Evolutionary conservation across 2,329 filamentous ascomycete genomes (phyloP), one percentile per base, ranked within the genome.

Genomic region (Epichloe typhina): DNA sequence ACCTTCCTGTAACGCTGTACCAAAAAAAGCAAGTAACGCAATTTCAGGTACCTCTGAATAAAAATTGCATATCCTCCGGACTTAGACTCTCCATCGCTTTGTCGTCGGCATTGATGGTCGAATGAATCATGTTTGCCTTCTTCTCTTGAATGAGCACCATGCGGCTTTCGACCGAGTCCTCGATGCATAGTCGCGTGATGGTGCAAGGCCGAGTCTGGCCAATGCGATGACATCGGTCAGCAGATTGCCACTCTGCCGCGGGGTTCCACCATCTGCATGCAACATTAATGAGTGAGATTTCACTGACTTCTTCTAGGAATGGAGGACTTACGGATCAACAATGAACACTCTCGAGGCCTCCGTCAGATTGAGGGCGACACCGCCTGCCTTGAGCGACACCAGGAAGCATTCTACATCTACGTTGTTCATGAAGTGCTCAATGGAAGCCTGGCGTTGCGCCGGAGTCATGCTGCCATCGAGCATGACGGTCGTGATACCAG

Each of bases 171-270:
- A 98, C 91, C 1, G 88, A 95, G 64, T 98, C 93, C 65, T 98
- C 91, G 55, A 98, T 96, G 63, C 89, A 94, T 11, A 98, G 79
- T 31, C 93, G 83, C 1, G 90, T 97, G 59, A 98, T 95, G 37
- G 88, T 88, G 64, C 93, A 97, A 31, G 91, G 91, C 7, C 93
- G 85, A 45, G 83, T 87, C 71, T 98, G 93, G 35, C 93, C 93
- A 58, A 97, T 98, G 51, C 93, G 89, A 69, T 97, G 93, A 62
- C 86, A 89, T 56, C 87, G 80, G 65, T 98, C 93, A 3, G 93
- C 93, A 54, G 86, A 93, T 69, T 98, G 93, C 93, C 93, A 98
- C 70, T 98, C 93, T 0, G 91, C 91, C n/a, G 90, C 90, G n/a
- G 93, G 93, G 59, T 97, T 97, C 93, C 93, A 98, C 93, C 93